Percentiles rank a stretch among this genome's conserved stretches.
Conservation (phyloP, 2,329 filamentous ascomycete genomes). For the Diaporthe citriasiana region DNA sequence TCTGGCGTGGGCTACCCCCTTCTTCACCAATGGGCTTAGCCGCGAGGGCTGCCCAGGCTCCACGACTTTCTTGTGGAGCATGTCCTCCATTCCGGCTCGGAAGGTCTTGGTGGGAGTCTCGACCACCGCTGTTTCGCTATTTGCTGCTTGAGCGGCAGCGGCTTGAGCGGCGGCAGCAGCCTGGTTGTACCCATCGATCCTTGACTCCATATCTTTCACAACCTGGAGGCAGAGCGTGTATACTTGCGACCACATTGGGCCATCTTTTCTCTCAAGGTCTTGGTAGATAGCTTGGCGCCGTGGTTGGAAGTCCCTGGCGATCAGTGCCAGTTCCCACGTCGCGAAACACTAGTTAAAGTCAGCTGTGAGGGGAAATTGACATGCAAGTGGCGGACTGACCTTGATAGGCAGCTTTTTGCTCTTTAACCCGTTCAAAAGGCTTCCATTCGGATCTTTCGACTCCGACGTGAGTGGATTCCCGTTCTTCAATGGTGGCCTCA, state of each 20-base stretch:
- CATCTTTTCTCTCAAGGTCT: constrained; percentile 87
- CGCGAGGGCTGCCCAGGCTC: constrained; percentile 65
- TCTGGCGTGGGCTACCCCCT: constrained; percentile 61
- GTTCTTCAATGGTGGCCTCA: constrained; percentile 85
- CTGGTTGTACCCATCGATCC: constrained; percentile 74
- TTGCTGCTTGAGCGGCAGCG: constrained; percentile 49
- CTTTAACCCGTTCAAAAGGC: constrained; percentile 85
- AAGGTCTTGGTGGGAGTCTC: constrained; percentile 56
- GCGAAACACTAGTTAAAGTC: constrained; percentile 76
- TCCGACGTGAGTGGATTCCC: constrained; percentile 86
- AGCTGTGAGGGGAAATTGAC: constrained; percentile 34
- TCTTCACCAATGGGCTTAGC: constrained; percentile 66
- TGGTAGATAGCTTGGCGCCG: constrained; percentile 86
- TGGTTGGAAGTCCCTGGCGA: constrained; percentile 80
- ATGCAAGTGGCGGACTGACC: constrained; percentile 58
- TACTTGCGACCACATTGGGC: constrained; percentile 86
- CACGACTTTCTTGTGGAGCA: constrained; percentile 57
- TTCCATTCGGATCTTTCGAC: constrained; percentile 92
- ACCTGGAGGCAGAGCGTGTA: constrained; percentile 77
- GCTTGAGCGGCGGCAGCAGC: constrained; percentile 54
- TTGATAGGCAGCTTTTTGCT: constrained; percentile 84
- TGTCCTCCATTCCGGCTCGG: constrained; percentile 61
- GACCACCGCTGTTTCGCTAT: constrained; percentile 59
- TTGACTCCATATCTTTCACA: constrained; percentile 75
- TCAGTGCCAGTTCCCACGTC: constrained; percentile 90